Base-by-base conservation (phyloP, 83 land plant genomes). In the Picea engelmannii region DNA sequence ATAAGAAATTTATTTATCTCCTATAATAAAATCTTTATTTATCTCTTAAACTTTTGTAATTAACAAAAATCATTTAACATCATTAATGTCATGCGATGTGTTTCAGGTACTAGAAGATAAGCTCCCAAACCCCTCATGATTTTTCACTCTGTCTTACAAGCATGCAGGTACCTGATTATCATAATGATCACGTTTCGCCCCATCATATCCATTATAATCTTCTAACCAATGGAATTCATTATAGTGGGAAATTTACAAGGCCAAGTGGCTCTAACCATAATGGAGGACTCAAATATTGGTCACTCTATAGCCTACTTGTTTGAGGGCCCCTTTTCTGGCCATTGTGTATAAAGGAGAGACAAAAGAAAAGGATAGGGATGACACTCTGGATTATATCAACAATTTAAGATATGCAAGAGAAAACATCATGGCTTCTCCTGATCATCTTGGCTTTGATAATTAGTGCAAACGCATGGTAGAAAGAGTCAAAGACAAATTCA, bases 271-370 rank as follows among this genome's bases (percentile, higher is more conserved):
- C 44, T 78, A 24, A 78, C 78, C 16, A 83, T 82, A 0, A 74
- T 82, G 0, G 76, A 74, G 24, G 84, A 83, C n/a, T 83, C 76
- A 10, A 82, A 82, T 5, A 83, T 79, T 31, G 84, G 84, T 10
- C 58, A 70, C 17, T 62, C 84, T 9, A 38, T 83, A 23, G 82
- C 82, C 4, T 67, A 47, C 38, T 49, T 79, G 27, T 83, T 38
- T 25, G 65, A 83, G n/a, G 84, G 84, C 6, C 1, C 83, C 84
- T 9, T 52, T 40, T 64, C 73, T 83, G 38, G 71, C 84, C 47
- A 83, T 83, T 4, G 80, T 83, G 16, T 83, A 83, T 18, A 83
- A 65, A 17, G 83, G 75, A 17, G 83, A 42, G 40, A 83, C 6
- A 4, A 75, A 83, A 47, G 84, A 83, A 47, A 79, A 79, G 20